Evolutionary conservation across 2,329 filamentous ascomycete species (phyloP).

Genomic region (Neofusicoccum ribis): DNA sequence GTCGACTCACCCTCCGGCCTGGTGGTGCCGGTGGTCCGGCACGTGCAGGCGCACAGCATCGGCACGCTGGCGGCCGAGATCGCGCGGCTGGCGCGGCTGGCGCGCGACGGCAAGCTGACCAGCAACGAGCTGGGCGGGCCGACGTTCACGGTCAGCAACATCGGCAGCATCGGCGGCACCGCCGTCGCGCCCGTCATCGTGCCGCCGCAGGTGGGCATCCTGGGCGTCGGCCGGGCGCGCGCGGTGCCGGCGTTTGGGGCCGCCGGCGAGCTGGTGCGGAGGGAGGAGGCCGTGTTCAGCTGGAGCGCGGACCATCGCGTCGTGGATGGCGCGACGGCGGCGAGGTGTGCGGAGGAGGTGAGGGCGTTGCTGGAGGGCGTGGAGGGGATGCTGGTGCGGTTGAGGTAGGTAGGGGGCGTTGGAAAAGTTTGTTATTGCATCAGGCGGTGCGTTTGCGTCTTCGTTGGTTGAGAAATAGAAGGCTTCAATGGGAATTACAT

Average conservation of each 20-base stretch:
- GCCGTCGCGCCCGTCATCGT: constrained; percentile 92
- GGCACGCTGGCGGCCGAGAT: constrained; percentile 77
- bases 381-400: constrained; percentile 79
- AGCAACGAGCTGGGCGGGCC: constrained; percentile 77
- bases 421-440: no score
- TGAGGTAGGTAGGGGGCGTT: constrained; percentile 55
- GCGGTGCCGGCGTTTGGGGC: constrained; percentile 74
- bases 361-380: constrained; percentile 78
- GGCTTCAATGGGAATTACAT: no score
- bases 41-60: constrained; percentile 77
- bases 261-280: constrained; percentile 62
- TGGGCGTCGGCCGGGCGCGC: constrained; percentile 82
- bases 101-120: constrained; percentile 71
- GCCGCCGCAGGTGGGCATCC: constrained; percentile 84
- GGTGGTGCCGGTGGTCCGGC: constrained; percentile 86
- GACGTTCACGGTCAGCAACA: constrained; percentile 95
- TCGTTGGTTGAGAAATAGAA: neutral
- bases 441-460: neutral
- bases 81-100: constrained; percentile 69
- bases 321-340: constrained; percentile 92
- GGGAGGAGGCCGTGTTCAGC: constrained; percentile 84
- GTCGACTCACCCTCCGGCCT: constrained; percentile 91
- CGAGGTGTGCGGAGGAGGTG: constrained; percentile 81
- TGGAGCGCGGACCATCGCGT: constrained; percentile 96
- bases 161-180: constrained; percentile 90